Evolutionary conservation across 352 stramenopile species (phyloP).

Genomic region (Pythium phragmitis): DNA sequence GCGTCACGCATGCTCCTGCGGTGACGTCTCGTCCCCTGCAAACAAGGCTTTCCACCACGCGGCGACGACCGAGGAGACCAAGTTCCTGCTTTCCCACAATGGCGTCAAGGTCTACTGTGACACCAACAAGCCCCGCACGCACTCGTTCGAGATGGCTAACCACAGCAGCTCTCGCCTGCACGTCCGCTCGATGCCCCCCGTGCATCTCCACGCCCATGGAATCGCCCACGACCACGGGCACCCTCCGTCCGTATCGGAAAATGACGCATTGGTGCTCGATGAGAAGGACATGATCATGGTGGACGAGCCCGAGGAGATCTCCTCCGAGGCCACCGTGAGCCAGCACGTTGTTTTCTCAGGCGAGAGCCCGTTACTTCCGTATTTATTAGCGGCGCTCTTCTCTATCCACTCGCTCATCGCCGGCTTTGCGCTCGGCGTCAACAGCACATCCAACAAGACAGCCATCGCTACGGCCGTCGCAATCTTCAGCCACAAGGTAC

Average conservation of each 20-base stretch:
- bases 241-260: slow-evolving; percentile 7
- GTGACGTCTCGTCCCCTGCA: slow-evolving; percentile 22
- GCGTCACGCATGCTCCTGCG: slow-evolving; percentile 34
- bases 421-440: slow-evolving; percentile 60
- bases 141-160: slow-evolving; percentile 6
- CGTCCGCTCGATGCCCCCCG: slow-evolving; percentile 4
- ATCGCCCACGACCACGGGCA: neutral
- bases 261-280: slow-evolving; percentile 3
- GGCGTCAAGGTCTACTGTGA: slow-evolving; percentile 28
- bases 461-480: slow-evolving; percentile 55
- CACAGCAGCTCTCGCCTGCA: slow-evolving; percentile 10
- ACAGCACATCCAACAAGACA: slow-evolving; percentile 48
- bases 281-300: slow-evolving; percentile 12
- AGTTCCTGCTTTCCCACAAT: slow-evolving; percentile 37
- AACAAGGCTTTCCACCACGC: slow-evolving; percentile 40
- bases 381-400: slow-evolving; percentile 65
- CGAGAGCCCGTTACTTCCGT: slow-evolving; percentile 51
- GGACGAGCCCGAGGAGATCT: slow-evolving; percentile 7
- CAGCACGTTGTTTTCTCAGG: slow-evolving; percentile 66
- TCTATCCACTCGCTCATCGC: slow-evolving; percentile 68
- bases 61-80: slow-evolving; percentile 36
- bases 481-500: slow-evolving; percentile 70
- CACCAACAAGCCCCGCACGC: neutral
- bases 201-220: slow-evolving; percentile 8
- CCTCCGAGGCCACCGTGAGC: slow-evolving; percentile 43